Percentiles rank a stretch among this genome's conserved stretches.
Conservation (phyloP, 805 yeast genomes). For the Hanseniaspora guilliermondii region DNA sequence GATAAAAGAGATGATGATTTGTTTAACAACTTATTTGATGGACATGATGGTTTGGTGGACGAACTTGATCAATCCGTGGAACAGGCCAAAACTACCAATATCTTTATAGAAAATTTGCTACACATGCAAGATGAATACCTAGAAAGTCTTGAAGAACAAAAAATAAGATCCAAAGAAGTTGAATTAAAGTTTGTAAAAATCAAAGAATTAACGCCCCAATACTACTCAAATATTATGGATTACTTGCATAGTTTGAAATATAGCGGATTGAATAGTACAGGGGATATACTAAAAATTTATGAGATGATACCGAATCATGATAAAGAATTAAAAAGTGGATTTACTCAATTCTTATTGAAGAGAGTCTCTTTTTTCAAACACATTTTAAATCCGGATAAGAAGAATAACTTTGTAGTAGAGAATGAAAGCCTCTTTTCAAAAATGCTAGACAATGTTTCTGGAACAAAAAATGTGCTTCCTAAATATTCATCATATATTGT, state of each 20-base stretch:
- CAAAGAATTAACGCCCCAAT: neutral
- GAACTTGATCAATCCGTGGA: neutral
- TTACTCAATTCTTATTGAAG: neutral
- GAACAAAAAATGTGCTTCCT: neutral
- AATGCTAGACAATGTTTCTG: slow-evolving; percentile 17
- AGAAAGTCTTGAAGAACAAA: slow-evolving; percentile 1
- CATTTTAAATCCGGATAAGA: slow-evolving; percentile 19
- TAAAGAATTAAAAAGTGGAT: neutral
- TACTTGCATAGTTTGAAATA: slow-evolving; percentile 5
- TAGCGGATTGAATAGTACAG: neutral
- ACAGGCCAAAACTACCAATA: neutral
- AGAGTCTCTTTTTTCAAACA: neutral
- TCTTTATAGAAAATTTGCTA: neutral
- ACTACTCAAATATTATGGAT: neutral
- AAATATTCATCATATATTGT: neutral
- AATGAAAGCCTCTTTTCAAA: slow-evolving; percentile 19
- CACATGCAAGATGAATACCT: neutral
- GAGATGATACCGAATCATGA: slow-evolving; percentile 5
- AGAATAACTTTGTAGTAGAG: slow-evolving; percentile 21
- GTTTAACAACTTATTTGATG: neutral
- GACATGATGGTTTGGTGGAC: neutral
- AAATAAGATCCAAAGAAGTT: neutral
- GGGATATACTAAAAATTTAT: neutral
- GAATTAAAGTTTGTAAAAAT: neutral
- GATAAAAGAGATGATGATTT: neutral